Conservation (phyloP, 106 monocot genomes). For the Iris macrosiphon region DNA sequence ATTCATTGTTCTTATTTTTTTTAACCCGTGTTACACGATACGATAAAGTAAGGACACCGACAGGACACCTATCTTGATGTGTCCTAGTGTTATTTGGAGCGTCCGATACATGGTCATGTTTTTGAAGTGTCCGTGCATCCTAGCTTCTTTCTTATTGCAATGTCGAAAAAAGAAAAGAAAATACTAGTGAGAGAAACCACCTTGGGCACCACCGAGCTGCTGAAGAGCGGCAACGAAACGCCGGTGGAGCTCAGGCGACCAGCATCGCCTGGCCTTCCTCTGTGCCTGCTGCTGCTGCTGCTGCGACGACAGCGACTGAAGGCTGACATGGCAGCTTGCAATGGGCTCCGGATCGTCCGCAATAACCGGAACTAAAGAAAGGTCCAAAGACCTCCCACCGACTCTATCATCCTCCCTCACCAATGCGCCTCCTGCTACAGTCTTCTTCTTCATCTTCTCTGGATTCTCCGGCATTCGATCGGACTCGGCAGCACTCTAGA, state of each 20-base stretch:
- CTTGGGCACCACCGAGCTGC: conserved; percentile 86
- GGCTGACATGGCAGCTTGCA: neutral
- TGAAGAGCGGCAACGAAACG: conserved; percentile 61
- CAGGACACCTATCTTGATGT: too few species aligned
- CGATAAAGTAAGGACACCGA: too few species aligned
- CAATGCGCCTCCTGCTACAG: too few species aligned
- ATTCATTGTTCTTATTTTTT: too few species aligned
- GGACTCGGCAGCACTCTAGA: too few species aligned
- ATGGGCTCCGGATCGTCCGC: conserved; percentile 5
- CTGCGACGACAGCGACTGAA: neutral
- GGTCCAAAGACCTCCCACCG: too few species aligned
- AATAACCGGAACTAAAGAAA: neutral
- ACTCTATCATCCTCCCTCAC: too few species aligned
- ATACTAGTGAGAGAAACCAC: conserved; percentile 10
- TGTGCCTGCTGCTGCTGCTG: conserved; percentile 17
- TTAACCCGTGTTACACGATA: too few species aligned
- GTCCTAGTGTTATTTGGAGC: too few species aligned
- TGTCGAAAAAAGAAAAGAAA: neutral
- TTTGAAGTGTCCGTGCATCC: neutral
- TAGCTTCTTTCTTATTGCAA: neutral
- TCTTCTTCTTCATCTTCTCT: too few species aligned
- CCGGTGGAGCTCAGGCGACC: conserved; percentile 94
- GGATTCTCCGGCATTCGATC: too few species aligned
- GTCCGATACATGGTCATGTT: too few species aligned
- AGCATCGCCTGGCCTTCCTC: conserved; percentile 85